A percentile compares a stretch with the other conserved stretches of the same genome.
Evolutionary conservation across 345 rosid genomes (phyloP).

Genomic region (Tarenaya hassleriana): DNA sequence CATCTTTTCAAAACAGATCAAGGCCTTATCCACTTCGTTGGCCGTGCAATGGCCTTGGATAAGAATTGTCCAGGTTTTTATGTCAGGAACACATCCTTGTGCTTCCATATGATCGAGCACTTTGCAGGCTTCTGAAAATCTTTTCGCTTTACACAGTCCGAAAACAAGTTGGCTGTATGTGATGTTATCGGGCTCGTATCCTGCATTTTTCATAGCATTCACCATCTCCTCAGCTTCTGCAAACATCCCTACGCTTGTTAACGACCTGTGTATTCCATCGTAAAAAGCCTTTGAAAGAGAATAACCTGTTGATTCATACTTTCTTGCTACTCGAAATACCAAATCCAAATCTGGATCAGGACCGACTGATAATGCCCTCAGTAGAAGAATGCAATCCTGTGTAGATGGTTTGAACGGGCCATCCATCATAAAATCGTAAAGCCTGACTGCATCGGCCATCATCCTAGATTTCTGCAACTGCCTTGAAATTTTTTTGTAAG

Average conservation of each 20-base stretch:
- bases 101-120: constrained; percentile 65
- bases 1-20: constrained; percentile 52
- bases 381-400: constrained; percentile 57
- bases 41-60: constrained; percentile 76
- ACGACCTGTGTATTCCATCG: constrained; percentile 74
- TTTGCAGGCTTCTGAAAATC: constrained; percentile 59
- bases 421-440: constrained; percentile 87
- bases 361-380: constrained; percentile 47
- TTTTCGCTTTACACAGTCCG: constrained; percentile 77
- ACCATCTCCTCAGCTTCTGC: constrained; percentile 59
- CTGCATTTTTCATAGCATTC: constrained; percentile 57
- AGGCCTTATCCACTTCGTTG: constrained; percentile 52
- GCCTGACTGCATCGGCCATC: constrained; percentile 67
- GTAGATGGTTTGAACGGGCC: constrained; percentile 66
- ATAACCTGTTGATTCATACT: constrained; percentile 47
- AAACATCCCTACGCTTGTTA: constrained; percentile 54
- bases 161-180: constrained; percentile 77
- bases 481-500: constrained; percentile 67
- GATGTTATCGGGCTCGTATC: constrained; percentile 72
- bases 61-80: constrained; percentile 87
- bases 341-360: constrained; percentile 47
- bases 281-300: constrained; percentile 62
- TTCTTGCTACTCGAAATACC: constrained; percentile 55
- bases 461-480: constrained; percentile 65
- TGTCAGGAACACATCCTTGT: constrained; percentile 53